Percentiles rank a stretch among this genome's conserved stretches.
Conservation (phyloP, 768 basidiomycete species). For the Fomitopsis serialis region DNA sequence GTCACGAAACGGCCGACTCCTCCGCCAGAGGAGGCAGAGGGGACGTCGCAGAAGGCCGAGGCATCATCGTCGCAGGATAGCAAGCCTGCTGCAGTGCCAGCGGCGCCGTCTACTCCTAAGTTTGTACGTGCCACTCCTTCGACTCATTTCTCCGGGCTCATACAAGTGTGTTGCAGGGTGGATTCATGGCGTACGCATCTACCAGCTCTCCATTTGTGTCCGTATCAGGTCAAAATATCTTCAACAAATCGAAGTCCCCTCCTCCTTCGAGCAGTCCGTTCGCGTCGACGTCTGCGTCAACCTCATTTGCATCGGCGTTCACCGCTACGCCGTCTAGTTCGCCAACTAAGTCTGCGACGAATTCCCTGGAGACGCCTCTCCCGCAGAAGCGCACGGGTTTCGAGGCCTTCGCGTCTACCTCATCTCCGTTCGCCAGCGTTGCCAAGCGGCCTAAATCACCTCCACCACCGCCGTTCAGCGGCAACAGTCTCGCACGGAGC, state of each 20-base stretch:
- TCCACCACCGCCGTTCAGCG: conserved; percentile 15
- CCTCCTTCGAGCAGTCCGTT: conserved; percentile 2
- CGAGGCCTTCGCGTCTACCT: conserved; percentile 47
- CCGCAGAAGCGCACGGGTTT: conserved; percentile 49
- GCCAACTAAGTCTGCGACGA: conserved; percentile 3
- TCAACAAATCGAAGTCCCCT: conserved; percentile 28
- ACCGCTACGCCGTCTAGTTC: conserved; percentile 2
- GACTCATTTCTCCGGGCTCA: conserved; percentile 7
- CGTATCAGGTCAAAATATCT: conserved; percentile 62
- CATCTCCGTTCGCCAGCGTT: conserved; percentile 44
- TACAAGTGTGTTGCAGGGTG: conserved; percentile 36
- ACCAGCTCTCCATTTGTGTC: conserved; percentile 67
- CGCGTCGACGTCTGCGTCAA: conserved; percentile 19
- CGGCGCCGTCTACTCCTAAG: conserved; percentile 34
- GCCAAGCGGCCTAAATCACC: conserved; percentile 54
- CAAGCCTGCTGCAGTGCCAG: background rate
- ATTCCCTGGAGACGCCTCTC: conserved; percentile 16
- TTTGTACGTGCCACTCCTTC: conserved; percentile 34
- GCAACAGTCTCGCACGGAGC: conserved; percentile 28
- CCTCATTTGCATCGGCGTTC: conserved; percentile 10
- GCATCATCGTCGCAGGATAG: background rate
- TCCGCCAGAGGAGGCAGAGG: conserved; percentile 51
- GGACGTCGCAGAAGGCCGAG: conserved; percentile 2
- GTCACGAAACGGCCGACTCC: conserved; percentile 51
- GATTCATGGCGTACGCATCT: conserved; percentile 80